Evolutionary conservation across 1,284 basidiomycete species (phyloP), one percentile per base, ranked within the genome.

Genomic region (Pseudozyma hubeiensis): DNA sequence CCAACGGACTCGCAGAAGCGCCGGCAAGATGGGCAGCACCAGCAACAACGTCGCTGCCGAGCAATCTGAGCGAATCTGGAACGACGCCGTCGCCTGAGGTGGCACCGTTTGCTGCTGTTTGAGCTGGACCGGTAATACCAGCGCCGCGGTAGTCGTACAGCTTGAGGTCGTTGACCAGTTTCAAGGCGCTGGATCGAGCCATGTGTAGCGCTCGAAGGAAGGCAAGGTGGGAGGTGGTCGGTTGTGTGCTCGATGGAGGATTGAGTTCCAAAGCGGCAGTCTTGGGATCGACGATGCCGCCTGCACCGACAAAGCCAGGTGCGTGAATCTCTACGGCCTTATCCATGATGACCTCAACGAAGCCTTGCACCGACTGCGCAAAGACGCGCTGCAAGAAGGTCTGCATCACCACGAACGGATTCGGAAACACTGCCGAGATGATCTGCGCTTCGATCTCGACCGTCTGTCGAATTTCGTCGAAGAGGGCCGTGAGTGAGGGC

Each of bases 301-400:
- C 67, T 13, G 60, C 55, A 7, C 67, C 63, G 13, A 71, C 72
- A 30, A 71, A 70, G 53, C 44, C 34, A 0, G 75, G 67, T 0
- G 77, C 56, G 41, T 62, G 53, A 44, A 80, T 64, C 64, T 81
- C 74, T 43, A 65, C 58, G 6, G 80, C 81, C 37, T 80, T 81
- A 33, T 79, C 71, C 81, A 84, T 83, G 49, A 84, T 74, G 11
- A 80, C 77, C 58, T 84, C 82, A 45, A 84, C 77, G 50, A 80
- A 81, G 29, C 67, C 75, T 55, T 83, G 81, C 4, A 84, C 79
- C 24, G 95, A 94, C 87, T 99, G 97, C 0, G 95, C 96, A 85
- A 99, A 99, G 0, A 99, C 93, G 40, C 97, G 89, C 84, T 98
- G 97, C 43, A 99, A 85, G 85, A 99, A 99, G 7, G 98, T 95